Conservation (phyloP, 768 basidiomycete species). For the Pisolithus albus region DNA sequence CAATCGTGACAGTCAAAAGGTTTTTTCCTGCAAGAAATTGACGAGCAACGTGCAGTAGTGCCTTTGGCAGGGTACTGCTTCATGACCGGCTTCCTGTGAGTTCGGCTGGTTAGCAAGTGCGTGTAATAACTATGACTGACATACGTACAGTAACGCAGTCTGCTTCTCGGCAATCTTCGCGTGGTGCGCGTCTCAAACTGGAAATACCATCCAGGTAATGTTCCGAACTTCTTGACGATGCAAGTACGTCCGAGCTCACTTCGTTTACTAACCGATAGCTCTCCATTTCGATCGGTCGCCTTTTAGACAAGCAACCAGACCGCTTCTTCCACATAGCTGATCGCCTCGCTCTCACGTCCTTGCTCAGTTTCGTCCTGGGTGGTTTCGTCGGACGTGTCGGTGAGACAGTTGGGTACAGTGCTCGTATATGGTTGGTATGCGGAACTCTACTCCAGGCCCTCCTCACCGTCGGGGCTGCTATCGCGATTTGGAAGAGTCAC, state of each 20-base stretch:
- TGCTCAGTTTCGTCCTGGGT: slow-evolving; percentile 64
- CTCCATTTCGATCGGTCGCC: slow-evolving; percentile 69
- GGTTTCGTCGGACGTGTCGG: slow-evolving; percentile 68
- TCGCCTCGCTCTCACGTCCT: slow-evolving; percentile 68
- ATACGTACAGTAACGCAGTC: slow-evolving; percentile 48
- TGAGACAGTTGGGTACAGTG: slow-evolving; percentile 60
- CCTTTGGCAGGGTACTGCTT: slow-evolving; percentile 64
- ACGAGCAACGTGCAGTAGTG: slow-evolving; percentile 31
- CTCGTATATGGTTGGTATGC: slow-evolving; percentile 62
- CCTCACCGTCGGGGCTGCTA: slow-evolving; percentile 63
- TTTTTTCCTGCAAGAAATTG: slow-evolving; percentile 20
- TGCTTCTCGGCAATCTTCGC: slow-evolving; percentile 76
- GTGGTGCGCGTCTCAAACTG: slow-evolving; percentile 85
- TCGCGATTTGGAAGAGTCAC: slow-evolving; percentile 63
- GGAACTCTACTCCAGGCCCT: slow-evolving; percentile 67
- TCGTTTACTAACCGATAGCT: slow-evolving; percentile 34
- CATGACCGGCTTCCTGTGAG: slow-evolving; percentile 76
- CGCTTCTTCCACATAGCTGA: slow-evolving; percentile 65
- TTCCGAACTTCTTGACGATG: slow-evolving; percentile 2
- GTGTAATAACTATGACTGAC: background rate
- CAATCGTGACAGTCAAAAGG: slow-evolving; percentile 4
- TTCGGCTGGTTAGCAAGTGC: slow-evolving; percentile 3
- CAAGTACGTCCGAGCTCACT: background rate
- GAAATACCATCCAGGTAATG: slow-evolving; percentile 62
- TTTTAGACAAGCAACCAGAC: slow-evolving; percentile 52